Conservation (phyloP, 345 rosid species). For the Balakata baccata region DNA sequence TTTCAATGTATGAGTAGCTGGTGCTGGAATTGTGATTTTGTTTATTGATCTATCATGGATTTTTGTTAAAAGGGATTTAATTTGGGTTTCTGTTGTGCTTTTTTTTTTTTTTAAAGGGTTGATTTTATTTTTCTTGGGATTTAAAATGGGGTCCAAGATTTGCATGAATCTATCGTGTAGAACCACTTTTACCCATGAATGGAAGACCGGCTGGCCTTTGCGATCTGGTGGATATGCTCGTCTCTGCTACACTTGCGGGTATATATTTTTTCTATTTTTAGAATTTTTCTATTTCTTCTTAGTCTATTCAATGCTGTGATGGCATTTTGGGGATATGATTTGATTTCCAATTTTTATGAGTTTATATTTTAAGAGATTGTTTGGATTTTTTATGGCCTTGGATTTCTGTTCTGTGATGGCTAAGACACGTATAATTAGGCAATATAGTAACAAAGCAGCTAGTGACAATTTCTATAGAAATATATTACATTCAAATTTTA, state of each 20-base stretch:
- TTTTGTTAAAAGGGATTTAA: slow-evolving; percentile 2
- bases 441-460: neutral
- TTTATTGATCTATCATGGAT: slow-evolving; percentile 2
- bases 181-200: slow-evolving; percentile 45
- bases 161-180: slow-evolving; percentile 77
- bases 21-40: neutral
- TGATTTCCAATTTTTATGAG: neutral
- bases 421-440: slow-evolving; percentile 10
- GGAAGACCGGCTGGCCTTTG: slow-evolving; percentile 87
- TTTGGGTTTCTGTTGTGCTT: slow-evolving; percentile 1
- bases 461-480: neutral
- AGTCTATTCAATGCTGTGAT: neutral
- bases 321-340: slow-evolving; percentile 24
- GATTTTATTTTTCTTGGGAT: neutral
- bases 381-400: neutral
- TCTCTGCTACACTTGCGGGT: slow-evolving; percentile 92
- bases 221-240: slow-evolving; percentile 74
- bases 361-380: slow-evolving; percentile 1
- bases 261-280: slow-evolving; percentile 20
- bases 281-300: neutral
- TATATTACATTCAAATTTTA: neutral
- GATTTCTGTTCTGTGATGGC: neutral
- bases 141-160: slow-evolving; percentile 56
- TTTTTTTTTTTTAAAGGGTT: neutral
- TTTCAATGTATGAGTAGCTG: neutral